Evolutionary conservation across 805 yeast genomes (phyloP).

Genomic region (Candida pini): DNA sequence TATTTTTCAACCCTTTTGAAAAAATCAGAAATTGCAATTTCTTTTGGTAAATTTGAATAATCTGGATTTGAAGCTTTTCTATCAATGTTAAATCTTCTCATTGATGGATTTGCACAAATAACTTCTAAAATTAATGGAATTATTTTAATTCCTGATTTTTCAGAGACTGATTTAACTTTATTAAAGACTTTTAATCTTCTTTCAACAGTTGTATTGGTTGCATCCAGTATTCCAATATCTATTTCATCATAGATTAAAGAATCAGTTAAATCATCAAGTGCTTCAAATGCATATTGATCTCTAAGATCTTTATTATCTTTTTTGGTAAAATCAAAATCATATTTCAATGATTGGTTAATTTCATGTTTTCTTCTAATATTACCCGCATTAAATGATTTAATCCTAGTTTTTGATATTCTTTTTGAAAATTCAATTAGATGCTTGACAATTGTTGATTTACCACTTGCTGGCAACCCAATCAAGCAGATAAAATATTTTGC

Average conservation of each 20-base stretch:
- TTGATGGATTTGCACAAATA: slow-evolving; percentile 45
- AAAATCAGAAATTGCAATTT: slow-evolving; percentile 53
- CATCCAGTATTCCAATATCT: slow-evolving; percentile 85
- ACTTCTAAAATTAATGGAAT: slow-evolving; percentile 55
- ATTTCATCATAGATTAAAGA: slow-evolving; percentile 73
- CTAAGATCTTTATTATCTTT: slow-evolving; percentile 49
- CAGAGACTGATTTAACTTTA: slow-evolving; percentile 47
- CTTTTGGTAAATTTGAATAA: slow-evolving; percentile 47
- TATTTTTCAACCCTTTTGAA: slow-evolving; percentile 51
- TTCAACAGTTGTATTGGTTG: slow-evolving; percentile 52
- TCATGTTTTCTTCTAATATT: slow-evolving; percentile 39
- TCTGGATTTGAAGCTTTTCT: slow-evolving; percentile 61
- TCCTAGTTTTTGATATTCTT: slow-evolving; percentile 12
- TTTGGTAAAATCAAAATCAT: slow-evolving; percentile 31
- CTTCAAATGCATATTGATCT: slow-evolving; percentile 93
- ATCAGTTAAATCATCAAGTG: slow-evolving; percentile 71
- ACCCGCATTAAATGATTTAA: slow-evolving; percentile 45
- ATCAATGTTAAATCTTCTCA: slow-evolving; percentile 55
- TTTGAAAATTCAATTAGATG: slow-evolving; percentile 23
- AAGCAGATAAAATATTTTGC: slow-evolving; percentile 29
- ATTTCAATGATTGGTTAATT: slow-evolving; percentile 19
- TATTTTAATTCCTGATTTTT: slow-evolving; percentile 34
- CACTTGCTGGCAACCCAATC: slow-evolving; percentile 93
- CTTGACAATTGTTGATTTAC: slow-evolving; percentile 54
- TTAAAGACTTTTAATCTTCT: slow-evolving; percentile 54